A percentile compares a stretch with the other conserved stretches of the same genome.
These are phyloP conservation scores for Sporothrix sp. DNA, from an alignment of 2,329 filamentous ascomycete species.

Conservation along the genomic window DNA sequence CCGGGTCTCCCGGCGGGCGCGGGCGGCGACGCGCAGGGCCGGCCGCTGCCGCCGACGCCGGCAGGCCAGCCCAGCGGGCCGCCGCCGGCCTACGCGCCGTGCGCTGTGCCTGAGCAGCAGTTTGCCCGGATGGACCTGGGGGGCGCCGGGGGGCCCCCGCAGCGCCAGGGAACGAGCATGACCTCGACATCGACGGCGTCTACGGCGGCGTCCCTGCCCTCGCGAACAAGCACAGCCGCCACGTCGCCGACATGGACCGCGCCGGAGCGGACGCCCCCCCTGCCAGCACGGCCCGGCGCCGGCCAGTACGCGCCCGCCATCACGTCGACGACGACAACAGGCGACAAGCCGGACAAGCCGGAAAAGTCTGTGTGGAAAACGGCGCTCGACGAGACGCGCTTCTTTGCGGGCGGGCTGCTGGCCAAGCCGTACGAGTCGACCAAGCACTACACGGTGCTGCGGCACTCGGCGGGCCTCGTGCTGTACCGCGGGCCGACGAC, in stretches of 20 bases:
- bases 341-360: background rate
- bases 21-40: too few relatives aligned
- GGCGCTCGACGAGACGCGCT: conserved; percentile 48
- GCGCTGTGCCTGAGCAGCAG: too few relatives aligned
- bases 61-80: background rate
- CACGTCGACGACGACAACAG: background rate
- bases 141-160: background rate
- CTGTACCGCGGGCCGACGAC: conserved; percentile 59
- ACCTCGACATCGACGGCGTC: background rate
- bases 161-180: background rate
- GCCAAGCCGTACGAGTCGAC: conserved; percentile 54
- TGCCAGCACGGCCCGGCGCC: background rate
- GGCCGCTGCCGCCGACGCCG: background rate
- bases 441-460: conserved; percentile 55
- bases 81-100: background rate
- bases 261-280: background rate
- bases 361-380: conserved; percentile 1
- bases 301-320: background rate
- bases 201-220: background rate
- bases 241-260: background rate
- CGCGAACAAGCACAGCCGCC: background rate
- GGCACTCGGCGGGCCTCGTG: conserved; percentile 54
- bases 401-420: conserved; percentile 57
- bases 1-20: background rate
- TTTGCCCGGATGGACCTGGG: too few relatives aligned